Evolutionary conservation across 139 green algal species (phyloP), one percentile per base, ranked within the genome.

Genomic region (Auxenochlorella pyrenoidosa): DNA sequence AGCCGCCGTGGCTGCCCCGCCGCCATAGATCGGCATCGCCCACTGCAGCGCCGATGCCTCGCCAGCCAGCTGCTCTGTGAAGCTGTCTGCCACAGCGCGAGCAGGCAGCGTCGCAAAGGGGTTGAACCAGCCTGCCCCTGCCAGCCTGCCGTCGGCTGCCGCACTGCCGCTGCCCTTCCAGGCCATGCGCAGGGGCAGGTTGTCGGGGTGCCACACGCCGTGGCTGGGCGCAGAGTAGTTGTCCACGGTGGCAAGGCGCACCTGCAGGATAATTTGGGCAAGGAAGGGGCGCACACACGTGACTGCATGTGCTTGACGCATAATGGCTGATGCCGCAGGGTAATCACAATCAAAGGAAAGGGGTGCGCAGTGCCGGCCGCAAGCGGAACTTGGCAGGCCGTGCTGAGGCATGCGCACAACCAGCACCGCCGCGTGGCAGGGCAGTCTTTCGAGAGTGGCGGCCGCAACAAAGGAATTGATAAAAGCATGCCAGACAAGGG

Each of bases 191-290:
- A 60, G 68, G 2, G 21, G 13, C 51, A 93, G 63, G 66, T 10
- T 22, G 85, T 94, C 89, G 24, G 92, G 91, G 75, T 91, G 86
- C 86, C 87, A 95, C 59, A 95, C 88, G 32, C 92, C 92, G 41
- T 92, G 86, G 0, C 43, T 28, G 0, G 41, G 0, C 0, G 60
- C 68, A 28, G 1, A n/a, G 80, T 80, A 91, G 22, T n/a, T 43
- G 51, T 94, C 88, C 6, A 94, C 73, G 12, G 89, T 83, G 2
- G 30, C 0, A 30, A 86, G 65, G 30, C 43, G 66, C 32, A 78
- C 63, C 81, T 78, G 81, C 78, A 84, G 13, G 43, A 5, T 32
- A 34, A 10, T 6, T 54, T 54, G 34, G n/a, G 73, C 1, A 59
- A 1, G 15, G 24, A 76, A 43, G 34, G 8, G 6, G 47, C 47